Evolutionary conservation across 768 basidiomycete genomes (phyloP).

Genomic region (Kwoniella sp.): DNA sequence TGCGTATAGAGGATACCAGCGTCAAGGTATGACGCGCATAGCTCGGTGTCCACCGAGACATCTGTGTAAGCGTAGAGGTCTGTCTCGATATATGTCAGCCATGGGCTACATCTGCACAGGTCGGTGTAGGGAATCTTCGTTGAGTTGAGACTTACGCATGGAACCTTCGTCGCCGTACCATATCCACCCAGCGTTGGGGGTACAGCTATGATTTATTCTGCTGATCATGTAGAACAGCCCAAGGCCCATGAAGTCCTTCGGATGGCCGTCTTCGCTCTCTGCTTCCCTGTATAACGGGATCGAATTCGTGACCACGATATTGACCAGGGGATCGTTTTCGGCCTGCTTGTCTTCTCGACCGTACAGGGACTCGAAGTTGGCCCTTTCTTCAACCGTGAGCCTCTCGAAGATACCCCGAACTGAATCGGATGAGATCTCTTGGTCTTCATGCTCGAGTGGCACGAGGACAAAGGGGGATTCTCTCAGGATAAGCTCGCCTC

Average conservation of each 20-base stretch:
- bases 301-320: conserved; percentile 21
- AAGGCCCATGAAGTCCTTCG: not conserved
- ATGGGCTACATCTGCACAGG: no score
- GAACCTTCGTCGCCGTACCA: conserved; percentile 13
- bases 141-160: conserved; percentile 15
- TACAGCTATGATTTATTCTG: conserved; percentile 24
- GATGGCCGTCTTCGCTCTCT: not conserved
- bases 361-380: not conserved
- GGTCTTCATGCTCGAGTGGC: not conserved
- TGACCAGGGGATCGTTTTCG: not conserved
- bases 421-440: not conserved
- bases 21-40: conserved; percentile 17
- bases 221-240: conserved; percentile 18
- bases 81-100: no score
- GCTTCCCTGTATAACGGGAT: conserved; percentile 9
- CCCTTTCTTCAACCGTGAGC: not conserved
- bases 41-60: conserved; percentile 14
- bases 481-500: conserved; percentile 10
- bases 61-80: conserved; percentile 19
- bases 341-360: not conserved
- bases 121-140: no score
- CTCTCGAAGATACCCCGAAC: not conserved
- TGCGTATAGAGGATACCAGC: not conserved
- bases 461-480: conserved; percentile 5
- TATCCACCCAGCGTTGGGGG: conserved; percentile 22